Evolutionary conservation across 1,284 basidiomycete genomes (phyloP).

Genomic region (Boletellus deceptivus): DNA sequence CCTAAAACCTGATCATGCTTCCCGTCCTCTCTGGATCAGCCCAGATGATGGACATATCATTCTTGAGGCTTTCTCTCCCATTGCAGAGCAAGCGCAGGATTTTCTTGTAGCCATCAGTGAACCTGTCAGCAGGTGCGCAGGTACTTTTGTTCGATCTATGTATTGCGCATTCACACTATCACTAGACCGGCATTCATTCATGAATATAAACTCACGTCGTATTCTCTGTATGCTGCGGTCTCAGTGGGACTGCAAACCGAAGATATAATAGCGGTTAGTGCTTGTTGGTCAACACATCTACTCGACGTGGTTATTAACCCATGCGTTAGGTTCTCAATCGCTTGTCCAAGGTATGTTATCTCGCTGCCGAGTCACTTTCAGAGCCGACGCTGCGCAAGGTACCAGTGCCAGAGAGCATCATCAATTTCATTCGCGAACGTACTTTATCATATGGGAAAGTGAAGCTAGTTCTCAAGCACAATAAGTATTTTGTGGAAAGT

Average conservation of each 20-base stretch:
- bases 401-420: slow-evolving; percentile 83
- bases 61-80: slow-evolving; percentile 93
- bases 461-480: slow-evolving; percentile 94
- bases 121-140: slow-evolving; percentile 91
- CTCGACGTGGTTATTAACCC: slow-evolving; percentile 10
- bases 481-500: slow-evolving; percentile 94
- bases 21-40: slow-evolving; percentile 92
- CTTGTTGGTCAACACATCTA: slow-evolving; percentile 21
- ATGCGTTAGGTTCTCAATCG: slow-evolving; percentile 71
- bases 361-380: not conserved
- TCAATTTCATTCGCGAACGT: slow-evolving; percentile 83
- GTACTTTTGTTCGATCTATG: slow-evolving; percentile 21
- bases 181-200: slow-evolving; percentile 95
- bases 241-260: slow-evolving; percentile 97
- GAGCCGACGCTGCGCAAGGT: slow-evolving; percentile 50
- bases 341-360: slow-evolving; percentile 69
- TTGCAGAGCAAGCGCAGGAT: slow-evolving; percentile 98
- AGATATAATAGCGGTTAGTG: slow-evolving; percentile 94
- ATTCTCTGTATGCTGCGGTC: slow-evolving; percentile 97
- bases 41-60: slow-evolving; percentile 94
- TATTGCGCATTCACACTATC: slow-evolving; percentile 29
- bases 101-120: slow-evolving; percentile 98
- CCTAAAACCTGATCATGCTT: slow-evolving; percentile 86
- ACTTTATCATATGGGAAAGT: slow-evolving; percentile 96
- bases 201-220: slow-evolving; percentile 98